Evolutionary conservation across 2,329 filamentous ascomycete genomes (phyloP).

Genomic region (Capronia coronata): DNA sequence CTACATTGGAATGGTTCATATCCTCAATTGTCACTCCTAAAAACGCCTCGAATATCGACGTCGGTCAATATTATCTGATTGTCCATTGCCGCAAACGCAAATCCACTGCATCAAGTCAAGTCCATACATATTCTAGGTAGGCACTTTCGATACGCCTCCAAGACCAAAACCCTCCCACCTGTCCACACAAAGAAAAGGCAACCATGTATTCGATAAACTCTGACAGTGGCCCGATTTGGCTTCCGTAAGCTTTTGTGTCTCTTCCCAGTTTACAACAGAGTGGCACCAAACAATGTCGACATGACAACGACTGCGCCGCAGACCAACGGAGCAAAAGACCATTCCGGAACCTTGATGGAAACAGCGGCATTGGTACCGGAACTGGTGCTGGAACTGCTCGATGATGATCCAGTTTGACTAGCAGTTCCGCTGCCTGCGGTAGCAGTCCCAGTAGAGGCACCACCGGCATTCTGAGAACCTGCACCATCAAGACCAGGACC

Average conservation of each 20-base stretch:
- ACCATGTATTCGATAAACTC: slow-evolving; percentile 2
- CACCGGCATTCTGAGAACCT: slow-evolving; percentile 53
- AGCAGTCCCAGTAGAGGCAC: slow-evolving; percentile 44
- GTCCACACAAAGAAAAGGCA: slow-evolving; percentile 10
- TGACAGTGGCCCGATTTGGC: slow-evolving; percentile 1
- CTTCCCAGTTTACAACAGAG: slow-evolving; percentile 35
- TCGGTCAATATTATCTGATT: background rate
- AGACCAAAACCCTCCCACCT: slow-evolving; percentile 4
- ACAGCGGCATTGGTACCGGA: slow-evolving; percentile 40
- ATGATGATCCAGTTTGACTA: slow-evolving; percentile 32
- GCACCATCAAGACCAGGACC: slow-evolving; percentile 51
- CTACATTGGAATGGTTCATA: background rate
- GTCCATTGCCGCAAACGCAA: slow-evolving; percentile 4
- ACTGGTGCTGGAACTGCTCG: slow-evolving; percentile 30
- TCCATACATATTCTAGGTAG: slow-evolving; percentile 14
- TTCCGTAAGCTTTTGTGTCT: background rate
- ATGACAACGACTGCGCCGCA: slow-evolving; percentile 47
- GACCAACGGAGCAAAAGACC: slow-evolving; percentile 46
- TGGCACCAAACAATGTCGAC: slow-evolving; percentile 50
- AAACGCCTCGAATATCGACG: background rate
- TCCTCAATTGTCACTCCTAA: background rate
- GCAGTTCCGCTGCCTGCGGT: slow-evolving; percentile 43
- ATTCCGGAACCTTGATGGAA: slow-evolving; percentile 40
- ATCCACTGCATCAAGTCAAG: slow-evolving; percentile 16
- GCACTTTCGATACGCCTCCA: slow-evolving; percentile 6